Base-by-base conservation (phyloP, 805 yeast genomes). In the Kodamaea kaohsiungensis region DNA sequence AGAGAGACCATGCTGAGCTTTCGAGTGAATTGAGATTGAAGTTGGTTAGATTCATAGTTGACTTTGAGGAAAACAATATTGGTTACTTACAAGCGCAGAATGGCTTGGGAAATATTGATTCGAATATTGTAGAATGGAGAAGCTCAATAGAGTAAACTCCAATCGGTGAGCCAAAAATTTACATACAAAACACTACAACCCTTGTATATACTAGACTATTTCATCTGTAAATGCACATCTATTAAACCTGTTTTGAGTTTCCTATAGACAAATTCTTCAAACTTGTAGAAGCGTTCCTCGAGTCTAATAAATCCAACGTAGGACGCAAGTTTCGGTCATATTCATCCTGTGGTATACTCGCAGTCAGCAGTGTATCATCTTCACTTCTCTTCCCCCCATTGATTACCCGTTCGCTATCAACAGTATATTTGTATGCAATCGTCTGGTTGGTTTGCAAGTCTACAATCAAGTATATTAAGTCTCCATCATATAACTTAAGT, bases 381-480 rank as follows among this genome's bases (percentile, higher is more conserved):
- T 18, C 48, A 13, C 48, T 25, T 33, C 38, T 35, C 33, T 18
- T 27, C 46, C 37, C 46, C 39, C 43, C 43, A 25, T 43, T 43
- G 30, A 17, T 16, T 3, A 30, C 35, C 35, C 35, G 35, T 30
- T 43, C 52, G 3, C 53, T 48, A 8, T 50, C 50, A 37, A 51
- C 45, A 7, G 18, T 6, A 22, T 46, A 51, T 45, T 66, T 68
- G 62, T 82, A 88, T 1, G 84, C 80, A 60, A 88, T 70, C 49
- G 69, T 76, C 43, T 84, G 84, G 10, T 76, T 69, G 15, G 81
- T 72, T 5, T 74, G 72, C 19, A 70, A 78, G 65, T 90, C 96
- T 52, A 80, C 77, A 59, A 91, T 86, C 16, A 91, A 71, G 61
- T 83, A 83, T 4, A 91, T 68, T 33, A 71, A 75, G 66, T 91